Evolutionary conservation across 495 filamentous ascomycete species (phyloP).

Genomic region (Sabuloglossum arenarium): DNA sequence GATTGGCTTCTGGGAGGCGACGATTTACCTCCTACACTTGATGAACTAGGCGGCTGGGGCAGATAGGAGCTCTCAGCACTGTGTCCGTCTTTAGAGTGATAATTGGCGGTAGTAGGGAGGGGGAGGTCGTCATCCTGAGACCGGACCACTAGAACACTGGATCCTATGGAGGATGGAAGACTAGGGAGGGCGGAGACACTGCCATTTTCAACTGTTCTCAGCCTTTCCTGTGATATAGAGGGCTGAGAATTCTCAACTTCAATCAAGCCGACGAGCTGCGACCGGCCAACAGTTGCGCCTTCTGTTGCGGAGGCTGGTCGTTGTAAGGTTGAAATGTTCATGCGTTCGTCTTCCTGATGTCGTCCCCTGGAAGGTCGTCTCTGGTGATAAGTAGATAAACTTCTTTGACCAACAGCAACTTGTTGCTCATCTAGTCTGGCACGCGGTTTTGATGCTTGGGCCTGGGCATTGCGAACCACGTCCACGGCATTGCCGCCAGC

Average conservation of each 20-base stretch:
- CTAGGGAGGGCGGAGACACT: not conserved
- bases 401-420: not conserved
- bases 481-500: not conserved
- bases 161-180: not conserved
- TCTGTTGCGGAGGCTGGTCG: not conserved
- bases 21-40: not conserved
- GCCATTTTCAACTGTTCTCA: not conserved
- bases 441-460: not conserved
- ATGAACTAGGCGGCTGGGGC: not conserved
- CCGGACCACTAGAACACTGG: not conserved
- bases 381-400: not conserved
- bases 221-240: not conserved
- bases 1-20: not conserved
- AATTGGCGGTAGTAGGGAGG: not conserved
- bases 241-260: constrained; percentile 5
- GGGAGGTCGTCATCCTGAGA: not conserved
- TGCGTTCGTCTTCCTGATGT: not conserved
- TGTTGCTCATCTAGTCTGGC: not conserved
- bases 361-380: not conserved
- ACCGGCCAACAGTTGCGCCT: not conserved
- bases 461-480: not conserved
- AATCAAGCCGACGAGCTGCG: not conserved
- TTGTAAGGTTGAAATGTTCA: not conserved
- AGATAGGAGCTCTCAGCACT: not conserved
- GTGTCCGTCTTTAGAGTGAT: not conserved